These are phyloP conservation scores for Plantago elongata DNA, from an alignment of 257 asterid genomes.

Conservation along the genomic window DNA sequence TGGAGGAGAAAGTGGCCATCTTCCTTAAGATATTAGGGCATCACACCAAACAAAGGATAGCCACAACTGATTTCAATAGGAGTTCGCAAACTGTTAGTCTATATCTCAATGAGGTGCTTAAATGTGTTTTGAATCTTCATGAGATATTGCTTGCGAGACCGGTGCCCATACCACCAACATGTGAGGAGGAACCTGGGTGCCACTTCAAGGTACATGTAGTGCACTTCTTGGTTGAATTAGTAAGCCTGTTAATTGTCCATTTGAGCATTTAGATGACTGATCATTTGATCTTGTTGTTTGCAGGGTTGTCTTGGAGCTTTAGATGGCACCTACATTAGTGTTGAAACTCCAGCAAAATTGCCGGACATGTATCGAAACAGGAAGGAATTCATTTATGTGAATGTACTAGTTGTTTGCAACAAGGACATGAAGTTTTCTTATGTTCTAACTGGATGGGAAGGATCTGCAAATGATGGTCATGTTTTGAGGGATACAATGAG, in stretches of 20 bases:
- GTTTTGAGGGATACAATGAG: background rate
- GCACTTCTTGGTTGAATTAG: accelerated
- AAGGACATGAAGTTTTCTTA: background rate
- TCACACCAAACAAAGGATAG: background rate
- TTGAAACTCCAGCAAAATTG: too few species aligned
- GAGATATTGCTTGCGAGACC: background rate
- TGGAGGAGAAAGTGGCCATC: background rate
- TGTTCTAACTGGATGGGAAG: background rate
- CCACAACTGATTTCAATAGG: background rate
- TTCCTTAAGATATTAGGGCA: background rate
- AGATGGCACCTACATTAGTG: too few species aligned
- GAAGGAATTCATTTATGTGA: background rate
- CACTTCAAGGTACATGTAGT: background rate
- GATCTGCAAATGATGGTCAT: background rate
- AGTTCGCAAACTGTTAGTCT: background rate
- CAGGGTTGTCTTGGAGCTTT: too few species aligned
- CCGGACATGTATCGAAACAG: too few species aligned
- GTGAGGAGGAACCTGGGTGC: background rate
- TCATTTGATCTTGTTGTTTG: too few species aligned
- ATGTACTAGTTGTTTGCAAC: background rate
- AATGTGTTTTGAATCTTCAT: background rate
- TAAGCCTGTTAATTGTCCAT: background rate
- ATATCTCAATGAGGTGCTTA: background rate
- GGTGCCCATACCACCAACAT: background rate
- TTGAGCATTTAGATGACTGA: too few species aligned